Base-by-base conservation (phyloP, 306 rosid species). In the Chamaecrista fasciculata region DNA sequence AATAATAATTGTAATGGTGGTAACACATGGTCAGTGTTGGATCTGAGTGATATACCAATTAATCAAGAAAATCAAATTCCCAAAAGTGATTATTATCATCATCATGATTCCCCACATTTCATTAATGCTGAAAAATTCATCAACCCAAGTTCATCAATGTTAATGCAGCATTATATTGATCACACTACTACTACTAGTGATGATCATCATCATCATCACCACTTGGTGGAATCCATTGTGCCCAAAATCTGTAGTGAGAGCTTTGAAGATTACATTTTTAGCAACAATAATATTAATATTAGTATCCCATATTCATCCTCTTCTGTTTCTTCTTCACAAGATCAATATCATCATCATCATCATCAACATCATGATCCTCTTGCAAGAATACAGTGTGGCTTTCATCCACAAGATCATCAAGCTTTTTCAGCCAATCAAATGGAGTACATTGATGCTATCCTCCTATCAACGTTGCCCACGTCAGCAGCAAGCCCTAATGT, bases 401-500 rank as follows among this genome's bases (percentile, higher is more conserved):
- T 65, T 46, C 62, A 28, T 61, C 69, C 83, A 19, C 78, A 58
- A 49, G 77, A 59, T 3, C 7, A 83, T 78, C 71, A 74, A 58
- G 49, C 62, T 56, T 10, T 78, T 33, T 66, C 46, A 23, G 34
- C 66, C 23, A 78, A 80, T 72, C 90, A 85, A 70, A 52, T 81
- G 86, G 91, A 87, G 67, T 76, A 63, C 62, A 76, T 75, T 51
- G 90, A 83, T 44, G 66, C 76, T 18, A 55, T 90, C 64, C 63
- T 90, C 64, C 63, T 81, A 59, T 67, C 89, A 31, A 78, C 88
- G 0, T 59, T 83, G 66, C 81, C 85, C 29, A 59, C 86, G 4
- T 64, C 80, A 59, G 26, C 59, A 4, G 57, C 74, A 43, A 73
- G 58, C 64, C 62, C 67, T 67, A 29, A 29, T 29, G 67, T 56